These are phyloP conservation scores for Curvularia hawaiiensis DNA, from an alignment of 2,329 filamentous ascomycete species.

Conservation along the genomic window DNA sequence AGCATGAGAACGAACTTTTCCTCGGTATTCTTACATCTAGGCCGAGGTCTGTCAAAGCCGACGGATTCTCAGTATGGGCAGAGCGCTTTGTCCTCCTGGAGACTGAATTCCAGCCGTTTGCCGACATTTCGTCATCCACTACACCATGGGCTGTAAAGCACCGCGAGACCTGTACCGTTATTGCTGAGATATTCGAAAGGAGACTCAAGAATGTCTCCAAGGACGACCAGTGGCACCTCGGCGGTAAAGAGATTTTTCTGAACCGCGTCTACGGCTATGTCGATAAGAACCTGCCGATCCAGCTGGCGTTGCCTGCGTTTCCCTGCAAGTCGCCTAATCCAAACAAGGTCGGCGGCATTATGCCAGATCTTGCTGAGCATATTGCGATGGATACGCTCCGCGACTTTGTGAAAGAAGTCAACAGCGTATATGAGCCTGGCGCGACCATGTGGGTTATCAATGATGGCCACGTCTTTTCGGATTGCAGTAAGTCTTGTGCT, in stretches of 20 bases:
- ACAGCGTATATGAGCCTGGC: constrained; percentile 48
- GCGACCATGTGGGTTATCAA: constrained; percentile 52
- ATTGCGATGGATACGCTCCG: constrained; percentile 50
- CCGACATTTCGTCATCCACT: constrained; percentile 22
- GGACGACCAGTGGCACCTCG: constrained; percentile 36
- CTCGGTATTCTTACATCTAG: constrained; percentile 32
- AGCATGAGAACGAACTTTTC: constrained; percentile 28
- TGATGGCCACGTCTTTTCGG: constrained; percentile 50
- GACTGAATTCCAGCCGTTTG: constrained; percentile 34
- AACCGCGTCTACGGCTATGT: constrained; percentile 37
- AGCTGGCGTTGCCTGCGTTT: constrained; percentile 58
- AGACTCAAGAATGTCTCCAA: constrained; percentile 36
- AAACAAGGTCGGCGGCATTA: constrained; percentile 59
- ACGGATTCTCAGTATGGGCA: constrained; percentile 34
- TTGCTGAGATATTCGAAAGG: constrained; percentile 37
- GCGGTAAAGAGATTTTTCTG: constrained; percentile 32
- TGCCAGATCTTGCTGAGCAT: constrained; percentile 53
- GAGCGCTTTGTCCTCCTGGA: constrained; percentile 38
- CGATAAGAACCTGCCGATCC: constrained; percentile 33
- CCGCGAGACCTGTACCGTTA: constrained; percentile 22
- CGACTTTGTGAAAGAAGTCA: constrained; percentile 49
- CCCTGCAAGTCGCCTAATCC: constrained; percentile 67
- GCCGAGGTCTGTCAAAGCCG: constrained; percentile 29
- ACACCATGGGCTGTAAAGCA: constrained; percentile 29
- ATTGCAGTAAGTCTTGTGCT: constrained; percentile 46